Evolutionary conservation across 768 basidiomycete genomes (phyloP).

Genomic region (Thelephora ganbajun): DNA sequence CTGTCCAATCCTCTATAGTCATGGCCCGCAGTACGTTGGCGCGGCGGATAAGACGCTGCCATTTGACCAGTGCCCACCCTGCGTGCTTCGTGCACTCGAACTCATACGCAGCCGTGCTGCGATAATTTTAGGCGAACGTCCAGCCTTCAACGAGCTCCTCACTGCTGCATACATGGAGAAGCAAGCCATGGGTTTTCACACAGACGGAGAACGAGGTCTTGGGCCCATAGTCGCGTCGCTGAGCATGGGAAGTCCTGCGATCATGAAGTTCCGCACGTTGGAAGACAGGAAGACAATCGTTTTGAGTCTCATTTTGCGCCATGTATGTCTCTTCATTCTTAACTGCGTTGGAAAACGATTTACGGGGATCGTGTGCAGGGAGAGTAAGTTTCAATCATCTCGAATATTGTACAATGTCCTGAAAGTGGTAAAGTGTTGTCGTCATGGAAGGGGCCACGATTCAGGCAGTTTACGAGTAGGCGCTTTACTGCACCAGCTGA

Average conservation of each 20-base stretch:
- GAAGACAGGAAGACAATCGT: slow-evolving; percentile 17
- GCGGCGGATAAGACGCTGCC: slow-evolving; percentile 62
- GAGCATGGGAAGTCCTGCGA: slow-evolving; percentile 61
- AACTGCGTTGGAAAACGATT: slow-evolving; percentile 3
- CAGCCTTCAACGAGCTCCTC: slow-evolving; percentile 63
- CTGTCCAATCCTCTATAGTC: background rate
- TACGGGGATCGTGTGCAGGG: slow-evolving; percentile 31
- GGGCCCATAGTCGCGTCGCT: slow-evolving; percentile 64
- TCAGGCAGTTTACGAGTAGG: slow-evolving; percentile 62
- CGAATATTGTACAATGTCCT: background rate
- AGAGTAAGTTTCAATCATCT: slow-evolving; percentile 19
- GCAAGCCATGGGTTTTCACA: slow-evolving; percentile 84
- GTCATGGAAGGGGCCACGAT: slow-evolving; percentile 64
- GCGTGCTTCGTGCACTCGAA: slow-evolving; percentile 41
- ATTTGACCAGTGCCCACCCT: slow-evolving; percentile 40
- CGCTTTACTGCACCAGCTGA: background rate
- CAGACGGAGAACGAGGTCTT: slow-evolving; percentile 61
- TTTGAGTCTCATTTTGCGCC: slow-evolving; percentile 47
- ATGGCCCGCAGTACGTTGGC: slow-evolving; percentile 49
- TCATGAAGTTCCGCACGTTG: slow-evolving; percentile 65
- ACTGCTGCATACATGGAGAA: slow-evolving; percentile 77
- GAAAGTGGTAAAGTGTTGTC: slow-evolving; percentile 23
- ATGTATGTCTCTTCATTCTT: slow-evolving; percentile 28
- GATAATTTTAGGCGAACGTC: slow-evolving; percentile 25
- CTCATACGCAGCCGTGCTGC: slow-evolving; percentile 44